Evolutionary conservation across 2,329 filamentous ascomycete species (phyloP).

Genomic region (Stromatinia cepivora): DNA sequence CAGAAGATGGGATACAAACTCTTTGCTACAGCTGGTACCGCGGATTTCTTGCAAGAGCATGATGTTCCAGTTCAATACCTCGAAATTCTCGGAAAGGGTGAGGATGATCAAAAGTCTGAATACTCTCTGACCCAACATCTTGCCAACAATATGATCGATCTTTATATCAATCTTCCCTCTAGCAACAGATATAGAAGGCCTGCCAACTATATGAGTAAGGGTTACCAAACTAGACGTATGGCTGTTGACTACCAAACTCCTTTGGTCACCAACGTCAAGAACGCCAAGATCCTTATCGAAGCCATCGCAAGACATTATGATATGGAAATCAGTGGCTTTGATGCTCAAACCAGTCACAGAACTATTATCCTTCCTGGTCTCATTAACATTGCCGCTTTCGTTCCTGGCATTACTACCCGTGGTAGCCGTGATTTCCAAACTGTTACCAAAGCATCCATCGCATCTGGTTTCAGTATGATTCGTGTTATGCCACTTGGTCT

Average conservation of each 20-base stretch:
- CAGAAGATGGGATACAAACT: conserved; percentile 92
- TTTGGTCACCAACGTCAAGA: conserved; percentile 98
- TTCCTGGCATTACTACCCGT: conserved; percentile 67
- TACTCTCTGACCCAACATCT: conserved; percentile 96
- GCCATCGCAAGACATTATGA: conserved; percentile 88
- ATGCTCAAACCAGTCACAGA: conserved; percentile 88
- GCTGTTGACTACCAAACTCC: conserved; percentile 94
- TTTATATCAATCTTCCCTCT: conserved; percentile 99
- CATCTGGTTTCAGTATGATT: conserved; percentile 77
- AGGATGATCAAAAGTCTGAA: conserved; percentile 87
- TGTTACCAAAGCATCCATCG: conserved; percentile 72
- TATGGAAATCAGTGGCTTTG: conserved; percentile 76
- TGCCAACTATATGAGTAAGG: conserved; percentile 98
- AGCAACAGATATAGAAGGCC: conserved; percentile 96
- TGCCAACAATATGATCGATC: conserved; percentile 90
- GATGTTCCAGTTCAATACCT: conserved; percentile 90
- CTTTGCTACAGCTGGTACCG: conserved; percentile 93
- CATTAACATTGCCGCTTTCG: conserved; percentile 78
- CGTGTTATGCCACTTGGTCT: conserved; percentile 75
- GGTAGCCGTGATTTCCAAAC: conserved; percentile 67
- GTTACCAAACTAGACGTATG: conserved; percentile 95
- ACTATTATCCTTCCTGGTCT: conserved; percentile 72
- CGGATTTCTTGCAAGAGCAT: conserved; percentile 93
- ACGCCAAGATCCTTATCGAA: conserved; percentile 95
- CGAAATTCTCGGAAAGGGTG: conserved; percentile 75